Evolutionary conservation across 1,284 basidiomycete genomes (phyloP), one percentile per base, ranked within the genome.

Genomic region (Trichosporon sp.): DNA sequence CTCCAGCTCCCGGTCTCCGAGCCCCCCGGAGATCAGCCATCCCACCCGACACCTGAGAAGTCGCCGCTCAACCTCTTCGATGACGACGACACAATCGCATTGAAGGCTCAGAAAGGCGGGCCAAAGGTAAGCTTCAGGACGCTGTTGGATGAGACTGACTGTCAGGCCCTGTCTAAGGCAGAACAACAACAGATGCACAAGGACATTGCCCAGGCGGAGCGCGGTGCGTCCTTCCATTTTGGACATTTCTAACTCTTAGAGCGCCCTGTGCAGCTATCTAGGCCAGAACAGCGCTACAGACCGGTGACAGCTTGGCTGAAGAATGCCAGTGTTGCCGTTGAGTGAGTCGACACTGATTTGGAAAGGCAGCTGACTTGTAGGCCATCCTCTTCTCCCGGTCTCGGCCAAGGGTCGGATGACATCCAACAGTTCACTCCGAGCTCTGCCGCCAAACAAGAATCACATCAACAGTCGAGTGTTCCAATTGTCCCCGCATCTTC

Each of bases 341-440:
- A 53, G 70, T 67, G 13, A n/a, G 65, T 25, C 18, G 7, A 3
- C 31, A 7, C 38, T 3, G 42, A 25, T 9, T 11, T 29, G 27
- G 18, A 0, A 31, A 11, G 4, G 1, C 23, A 62, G 1, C 27
- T 47, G n/a, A 66, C 38, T 2, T 6, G 18, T 34, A 60, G 65
- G 13, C 13, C 31, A n/a, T 32, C 63, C 1, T 62, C 68, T 7
- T 60, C 56, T 18, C 56, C 56, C 3, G 29, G 29, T 0, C 27
- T 18, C 56, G 29, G 29, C 11, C 56, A 32, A 2, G 56, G 11
- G 0, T 66, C 72, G 11, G 79, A 79, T 42, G 76, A 76, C 18
- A 80, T 80, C 13, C 66, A 68, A 5, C 71, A 68, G 7, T 78
- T 77, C 51, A 78, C 78, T 0, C 77, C 77, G 1, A 76, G 75